Base-by-base conservation (phyloP, 2,329 filamentous ascomycete genomes). In the Neoarthrinium moseri region DNA sequence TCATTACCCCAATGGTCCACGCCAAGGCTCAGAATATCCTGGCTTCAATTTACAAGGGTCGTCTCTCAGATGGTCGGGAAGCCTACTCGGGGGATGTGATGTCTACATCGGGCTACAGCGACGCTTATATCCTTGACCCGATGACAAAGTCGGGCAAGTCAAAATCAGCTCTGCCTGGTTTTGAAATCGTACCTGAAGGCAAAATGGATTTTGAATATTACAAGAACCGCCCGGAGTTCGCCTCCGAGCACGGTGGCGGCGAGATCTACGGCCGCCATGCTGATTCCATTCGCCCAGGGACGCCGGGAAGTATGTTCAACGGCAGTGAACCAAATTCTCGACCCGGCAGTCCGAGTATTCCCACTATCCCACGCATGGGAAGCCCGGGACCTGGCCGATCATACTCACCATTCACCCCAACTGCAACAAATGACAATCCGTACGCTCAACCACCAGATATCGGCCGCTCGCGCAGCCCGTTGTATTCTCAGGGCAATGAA, bases 1-100 rank as follows among this genome's bases (percentile, higher is more conserved):
- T 97, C 17, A 91, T 92, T 56, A 95, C 91, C 0, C 92, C 92
- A 3, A 96, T 97, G 91, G 92, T 97, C 4, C 87, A 95, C 58
- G 87, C 89, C 44, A 95, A 88, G 67, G 89, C 90, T 3, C 89
- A 94, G 58, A 91, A 94, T 48, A 78, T 94, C 32, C 77, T 99
- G 8, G 85, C 86, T n/a, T 82, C 87, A 34, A 78, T 99, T 40
- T 96, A 96, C 64, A 84, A 84, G 20, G 92, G 91, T 10, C 85
- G 92, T 4, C 70, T 95, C 20, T 78, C 76, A 3, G 85, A 90
- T 46, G 80, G 82, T 2, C 77, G 83, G 22, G 79, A 81, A 21
- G 75, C 74, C 2, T 76, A 75, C n/a, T 72, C 77, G 0, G 72
- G 75, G 46, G 77, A 84, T 42, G 67, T 74, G 21, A 70, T 72